phyloP scores from a whole-genome alignment of 139 green algal species.

The Prasinococcaceae sp. region DNA sequence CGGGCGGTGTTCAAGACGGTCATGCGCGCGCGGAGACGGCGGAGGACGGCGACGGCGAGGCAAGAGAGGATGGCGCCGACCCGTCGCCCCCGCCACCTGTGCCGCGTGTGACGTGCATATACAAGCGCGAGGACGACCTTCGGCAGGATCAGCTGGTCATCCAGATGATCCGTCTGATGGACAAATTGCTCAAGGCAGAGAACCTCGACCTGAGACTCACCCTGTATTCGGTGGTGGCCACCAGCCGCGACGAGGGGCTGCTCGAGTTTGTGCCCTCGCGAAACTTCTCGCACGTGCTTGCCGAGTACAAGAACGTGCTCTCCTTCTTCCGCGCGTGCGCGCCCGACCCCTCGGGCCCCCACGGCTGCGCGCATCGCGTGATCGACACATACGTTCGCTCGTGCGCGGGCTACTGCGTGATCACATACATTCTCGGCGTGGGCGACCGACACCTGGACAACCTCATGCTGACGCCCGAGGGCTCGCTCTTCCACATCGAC shows the following conservation, averaged over 20 bases:
- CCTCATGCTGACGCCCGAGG: slow-evolving; percentile 75
- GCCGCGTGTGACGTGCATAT: slow-evolving; percentile 54
- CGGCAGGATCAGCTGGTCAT: slow-evolving; percentile 72
- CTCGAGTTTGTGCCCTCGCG: slow-evolving; percentile 87
- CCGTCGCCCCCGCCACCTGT: not conserved
- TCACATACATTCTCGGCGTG: slow-evolving; percentile 92
- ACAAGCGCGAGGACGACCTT: slow-evolving; percentile 95
- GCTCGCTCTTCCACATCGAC: slow-evolving; percentile 66
- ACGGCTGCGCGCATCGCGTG: slow-evolving; percentile 9
- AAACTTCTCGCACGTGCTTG: slow-evolving; percentile 55
- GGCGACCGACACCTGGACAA: slow-evolving; percentile 91
- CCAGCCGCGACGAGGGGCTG: slow-evolving; percentile 62
- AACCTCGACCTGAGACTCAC: slow-evolving; percentile 82
- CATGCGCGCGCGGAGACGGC: not conserved
- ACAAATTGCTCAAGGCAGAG: slow-evolving; percentile 85
- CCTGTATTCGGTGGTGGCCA: slow-evolving; percentile 73
- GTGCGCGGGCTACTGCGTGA: slow-evolving; percentile 89
- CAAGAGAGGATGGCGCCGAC: not conserved
- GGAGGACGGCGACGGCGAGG: not conserved
- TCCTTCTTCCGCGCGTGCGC: slow-evolving; percentile 53
- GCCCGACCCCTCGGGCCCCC: slow-evolving; percentile 34
- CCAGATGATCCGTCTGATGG: slow-evolving; percentile 88
- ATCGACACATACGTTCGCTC: slow-evolving; percentile 72
- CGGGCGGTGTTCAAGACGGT: not conserved
- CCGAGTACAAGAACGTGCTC: slow-evolving; percentile 66